Base-by-base conservation (phyloP, 225 moss, liverwort and hornwort genomes). In the Marchantia paleacea region DNA sequence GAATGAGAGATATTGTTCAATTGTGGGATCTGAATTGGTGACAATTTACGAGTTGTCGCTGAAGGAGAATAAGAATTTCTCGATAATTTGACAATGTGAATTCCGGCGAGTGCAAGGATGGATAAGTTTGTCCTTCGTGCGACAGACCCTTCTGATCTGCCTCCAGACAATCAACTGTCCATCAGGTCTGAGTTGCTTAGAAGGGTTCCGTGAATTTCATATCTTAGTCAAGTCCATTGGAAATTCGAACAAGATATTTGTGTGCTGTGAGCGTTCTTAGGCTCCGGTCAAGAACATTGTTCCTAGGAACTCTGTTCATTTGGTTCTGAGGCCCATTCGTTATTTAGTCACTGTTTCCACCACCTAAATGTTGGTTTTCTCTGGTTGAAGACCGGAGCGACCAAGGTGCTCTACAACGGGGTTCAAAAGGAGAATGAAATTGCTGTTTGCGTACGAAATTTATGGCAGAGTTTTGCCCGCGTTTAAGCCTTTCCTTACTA, bases 401-500 rank as follows among this genome's bases (percentile, higher is more conserved):
- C 26, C 48, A 39, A 78, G 74, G 54, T 52, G 22, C 11, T 47
- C 55, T 47, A 65, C 53, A 50, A 7, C 64, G 61, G 75, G 39
- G 52, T 52, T 50, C 19, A 68, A 25, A 28, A 78, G 53, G 55
- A 81, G 47, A 65, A 51, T 49, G 52, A 76, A 71, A 31, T 58
- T 78, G 79, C 14, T 84, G 55, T 62, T 75, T 51, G 81, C 81
- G 0, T 81, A 86, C 62, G 81, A 84, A 79, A 83, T 73, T 58
- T 22, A 81, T 52, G 86, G 86, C 75, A 71, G 79, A 76, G 18
- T 81, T 31, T 76, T 79, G 26, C 81, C 83, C 5, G 18, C 51
- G 11, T 87, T 84, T 80, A 91, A 90, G 79, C 91, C 89, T 55
- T 81, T 78, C 55, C 89, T 95, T 58, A 83, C 91, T 18, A 88